Evolutionary conservation across 2,329 filamentous ascomycete species (phyloP), one percentile per base, ranked within the genome.

Genomic region (Colletotrichum australisinense): DNA sequence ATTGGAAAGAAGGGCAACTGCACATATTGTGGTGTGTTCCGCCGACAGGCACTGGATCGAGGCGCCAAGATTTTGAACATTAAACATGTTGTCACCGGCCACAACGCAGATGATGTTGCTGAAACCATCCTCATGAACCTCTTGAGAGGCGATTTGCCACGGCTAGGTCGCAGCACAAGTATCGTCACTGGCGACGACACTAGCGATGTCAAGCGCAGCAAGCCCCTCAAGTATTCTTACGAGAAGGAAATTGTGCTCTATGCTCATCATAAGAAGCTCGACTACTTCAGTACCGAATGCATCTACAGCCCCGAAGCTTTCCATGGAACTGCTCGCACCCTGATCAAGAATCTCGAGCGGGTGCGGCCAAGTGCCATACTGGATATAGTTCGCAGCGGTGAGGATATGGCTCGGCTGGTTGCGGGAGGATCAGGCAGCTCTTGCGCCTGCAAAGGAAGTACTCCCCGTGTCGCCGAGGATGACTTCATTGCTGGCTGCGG

Each of bases 171-270:
- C 74, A 95, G 95, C 66, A 98, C 97, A 2, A 97, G 91, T 76
- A 98, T 99, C 77, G 88, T 98, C 16, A 99, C 92, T 2, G 93
- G 90, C 53, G 93, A 91, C 78, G 86, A 91, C 38, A 90, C 88
- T n/a, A 95, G 94, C 72, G 95, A 97, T 74, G 96, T 98, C 76
- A 97, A 97, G 86, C 90, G 97, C 76, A 97, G 94, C 84, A 99
- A 99, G 84, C 97, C 97, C 16, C 88, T 99, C 58, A 98, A 99
- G 83, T 99, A 98, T 81, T 95, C 96, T 1, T 99, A 98, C 80
- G 97, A 99, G 81, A 99, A 99, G 85, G 97, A 99, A 81, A 99
- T 99, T 77, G 97, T 99, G 22, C 88, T 99, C 6, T 99, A 99
- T 81, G 97, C 97, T 5, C 94, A 98, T 80, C 95, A 99, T 86